Conservation (phyloP, 1,284 basidiomycete species). For the Marasmius sp. region DNA sequence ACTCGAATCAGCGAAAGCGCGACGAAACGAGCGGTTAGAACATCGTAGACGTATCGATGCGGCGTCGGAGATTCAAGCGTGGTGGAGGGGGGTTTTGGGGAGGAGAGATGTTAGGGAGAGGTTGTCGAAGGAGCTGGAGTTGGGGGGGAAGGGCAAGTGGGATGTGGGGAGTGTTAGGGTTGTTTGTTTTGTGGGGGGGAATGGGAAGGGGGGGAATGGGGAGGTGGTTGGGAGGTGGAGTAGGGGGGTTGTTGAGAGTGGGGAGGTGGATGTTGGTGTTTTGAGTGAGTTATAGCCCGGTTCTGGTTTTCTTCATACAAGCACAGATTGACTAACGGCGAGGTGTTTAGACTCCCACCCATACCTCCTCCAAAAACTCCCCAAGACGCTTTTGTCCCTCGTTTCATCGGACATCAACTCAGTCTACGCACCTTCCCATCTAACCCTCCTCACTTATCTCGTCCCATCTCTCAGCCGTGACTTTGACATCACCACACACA, state of each 20-base stretch:
- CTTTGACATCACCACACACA: too few relatives aligned
- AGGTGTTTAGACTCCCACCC: neutral
- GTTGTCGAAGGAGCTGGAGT: slow-evolving; percentile 46
- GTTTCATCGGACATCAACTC: neutral
- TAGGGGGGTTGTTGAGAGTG: slow-evolving; percentile 31
- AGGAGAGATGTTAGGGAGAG: slow-evolving; percentile 38
- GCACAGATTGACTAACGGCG: too few relatives aligned
- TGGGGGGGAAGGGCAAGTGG: slow-evolving; percentile 40
- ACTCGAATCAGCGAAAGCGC: slow-evolving; percentile 58
- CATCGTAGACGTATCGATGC: slow-evolving; percentile 54
- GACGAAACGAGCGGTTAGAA: slow-evolving; percentile 57
- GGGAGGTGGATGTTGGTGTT: neutral
- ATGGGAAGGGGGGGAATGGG: too few relatives aligned
- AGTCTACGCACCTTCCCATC: neutral
- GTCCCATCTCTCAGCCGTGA: too few relatives aligned
- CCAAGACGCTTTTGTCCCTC: neutral
- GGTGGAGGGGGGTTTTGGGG: slow-evolving; percentile 57
- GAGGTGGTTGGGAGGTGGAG: slow-evolving; percentile 57
- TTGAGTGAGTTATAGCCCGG: neutral
- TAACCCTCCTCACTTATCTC: neutral
- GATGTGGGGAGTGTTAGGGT: slow-evolving; percentile 43
- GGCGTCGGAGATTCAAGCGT: slow-evolving; percentile 64
- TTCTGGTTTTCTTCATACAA: too few relatives aligned
- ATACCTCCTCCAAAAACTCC: neutral
- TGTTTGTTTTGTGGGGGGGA: slow-evolving; percentile 52